Percentiles rank a stretch among this genome's conserved stretches.
phyloP scores from a whole-genome alignment of 148 eudicot genomes.

The Rhododendron vialii region DNA sequence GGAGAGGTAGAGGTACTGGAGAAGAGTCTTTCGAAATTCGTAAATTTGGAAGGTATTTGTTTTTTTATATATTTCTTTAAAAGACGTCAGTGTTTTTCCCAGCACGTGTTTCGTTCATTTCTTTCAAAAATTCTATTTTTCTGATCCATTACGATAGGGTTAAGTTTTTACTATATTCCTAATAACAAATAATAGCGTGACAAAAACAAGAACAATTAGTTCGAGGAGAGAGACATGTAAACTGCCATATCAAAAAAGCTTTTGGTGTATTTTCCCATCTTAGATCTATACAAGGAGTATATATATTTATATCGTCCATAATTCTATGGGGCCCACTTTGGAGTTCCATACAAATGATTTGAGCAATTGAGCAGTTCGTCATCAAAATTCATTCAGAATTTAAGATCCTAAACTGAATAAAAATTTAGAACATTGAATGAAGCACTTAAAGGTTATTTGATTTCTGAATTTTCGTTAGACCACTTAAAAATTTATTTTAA shows the following conservation, averaged over 20 bases:
- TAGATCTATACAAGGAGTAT: neutral
- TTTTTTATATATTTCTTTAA: too few species aligned
- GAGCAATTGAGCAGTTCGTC: too few species aligned
- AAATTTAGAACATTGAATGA: too few species aligned
- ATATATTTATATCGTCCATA: neutral
- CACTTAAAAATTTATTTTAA: too few species aligned
- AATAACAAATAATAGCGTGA: neutral
- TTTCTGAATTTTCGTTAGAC: too few species aligned
- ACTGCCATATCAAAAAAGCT: neutral
- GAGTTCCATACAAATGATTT: too few species aligned
- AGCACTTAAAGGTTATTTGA: too few species aligned
- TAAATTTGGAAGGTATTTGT: too few species aligned
- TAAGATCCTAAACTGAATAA: too few species aligned
- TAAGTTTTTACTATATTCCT: neutral
- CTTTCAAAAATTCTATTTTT: neutral
- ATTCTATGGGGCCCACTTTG: too few species aligned
- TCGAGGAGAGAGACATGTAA: neutral
- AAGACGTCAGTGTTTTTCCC: too few species aligned
- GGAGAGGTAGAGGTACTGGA: neutral
- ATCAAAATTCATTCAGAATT: too few species aligned
- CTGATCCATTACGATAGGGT: neutral
- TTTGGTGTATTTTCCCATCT: neutral
- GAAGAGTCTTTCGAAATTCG: neutral
- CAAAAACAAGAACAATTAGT: neutral
- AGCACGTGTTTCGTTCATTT: neutral